Percentiles rank a stretch among this genome's conserved stretches.
Evolutionary conservation across 2,329 filamentous ascomycete species (phyloP).

Genomic region (Mycosphaerella sp.): DNA sequence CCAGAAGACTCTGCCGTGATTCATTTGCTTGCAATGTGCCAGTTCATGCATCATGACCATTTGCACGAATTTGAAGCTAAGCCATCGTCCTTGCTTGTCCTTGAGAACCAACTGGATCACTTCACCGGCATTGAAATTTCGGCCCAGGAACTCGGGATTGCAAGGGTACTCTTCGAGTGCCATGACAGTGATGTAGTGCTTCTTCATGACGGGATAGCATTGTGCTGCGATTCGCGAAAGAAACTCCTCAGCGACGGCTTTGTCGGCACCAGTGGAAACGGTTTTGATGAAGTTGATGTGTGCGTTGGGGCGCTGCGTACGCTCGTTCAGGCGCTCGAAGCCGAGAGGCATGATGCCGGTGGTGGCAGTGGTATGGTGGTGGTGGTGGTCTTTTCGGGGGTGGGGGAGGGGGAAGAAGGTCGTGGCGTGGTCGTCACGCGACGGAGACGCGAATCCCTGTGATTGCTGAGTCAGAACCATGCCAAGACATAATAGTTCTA

Average conservation of each 20-base stretch:
- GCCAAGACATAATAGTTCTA: neutral
- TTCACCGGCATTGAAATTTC: constrained; percentile 87
- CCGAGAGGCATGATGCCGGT: constrained; percentile 64
- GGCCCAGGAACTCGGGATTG: constrained; percentile 76
- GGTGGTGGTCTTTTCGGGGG: no score
- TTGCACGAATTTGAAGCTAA: constrained; percentile 77
- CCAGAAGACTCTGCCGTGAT: constrained; percentile 78
- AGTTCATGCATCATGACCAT: constrained; percentile 96
- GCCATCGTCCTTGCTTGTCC: constrained; percentile 59
- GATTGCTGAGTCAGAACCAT: neutral
- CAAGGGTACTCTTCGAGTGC: constrained; percentile 72
- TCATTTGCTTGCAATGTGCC: constrained; percentile 88
- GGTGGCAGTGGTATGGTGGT: neutral
- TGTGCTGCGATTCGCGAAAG: constrained; percentile 73
- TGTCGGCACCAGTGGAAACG: constrained; percentile 44
- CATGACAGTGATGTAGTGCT: constrained; percentile 43
- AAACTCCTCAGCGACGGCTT: constrained; percentile 59
- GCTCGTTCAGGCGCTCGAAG: constrained; percentile 72
- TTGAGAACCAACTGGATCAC: constrained; percentile 79
- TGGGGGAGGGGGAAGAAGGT: no score
- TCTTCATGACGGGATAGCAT: constrained; percentile 58
- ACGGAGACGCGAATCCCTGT: neutral
- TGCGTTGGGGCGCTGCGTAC: constrained; percentile 65
- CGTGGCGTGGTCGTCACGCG: neutral
- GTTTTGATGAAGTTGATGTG: constrained; percentile 83